Conservation (phyloP, 108 stramenopile genomes). For the Nitzschia inconspicua region DNA sequence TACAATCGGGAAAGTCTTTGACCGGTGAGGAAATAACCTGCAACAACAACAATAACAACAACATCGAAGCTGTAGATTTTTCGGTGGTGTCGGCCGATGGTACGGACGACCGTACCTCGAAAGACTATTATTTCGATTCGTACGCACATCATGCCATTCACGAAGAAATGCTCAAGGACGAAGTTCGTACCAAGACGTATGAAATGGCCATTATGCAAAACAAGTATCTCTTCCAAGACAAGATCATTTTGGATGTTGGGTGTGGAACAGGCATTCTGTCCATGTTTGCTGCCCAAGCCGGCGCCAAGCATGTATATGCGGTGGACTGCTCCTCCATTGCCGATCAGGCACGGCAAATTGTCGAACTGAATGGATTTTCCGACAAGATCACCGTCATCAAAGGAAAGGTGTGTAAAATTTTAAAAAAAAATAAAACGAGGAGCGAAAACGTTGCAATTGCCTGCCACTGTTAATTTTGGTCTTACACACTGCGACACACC, state of each 20-base stretch:
- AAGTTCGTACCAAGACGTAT: slow-evolving; percentile 89
- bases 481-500: background rate
- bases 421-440: background rate
- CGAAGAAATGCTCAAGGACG: slow-evolving; percentile 97
- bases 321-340: slow-evolving; percentile 92
- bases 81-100: background rate
- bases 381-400: slow-evolving; percentile 83
- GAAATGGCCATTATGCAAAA: slow-evolving; percentile 84
- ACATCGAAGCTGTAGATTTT: background rate
- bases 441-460: background rate
- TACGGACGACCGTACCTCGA: slow-evolving; percentile 52
- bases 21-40: background rate
- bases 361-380: slow-evolving; percentile 74
- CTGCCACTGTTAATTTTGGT: background rate
- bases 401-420: slow-evolving; percentile 46
- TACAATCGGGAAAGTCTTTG: background rate
- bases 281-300: slow-evolving; percentile 91
- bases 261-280: slow-evolving; percentile 93
- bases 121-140: slow-evolving; percentile 92
- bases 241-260: slow-evolving; percentile 94
- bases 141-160: slow-evolving; percentile 96
- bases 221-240: slow-evolving; percentile 72
- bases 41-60: background rate
- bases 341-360: slow-evolving; percentile 77
- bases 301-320: slow-evolving; percentile 89